These are phyloP conservation scores for Cryptosporidium felis DNA, from an alignment of 169 alveolate genomes.

Conservation along the genomic window DNA sequence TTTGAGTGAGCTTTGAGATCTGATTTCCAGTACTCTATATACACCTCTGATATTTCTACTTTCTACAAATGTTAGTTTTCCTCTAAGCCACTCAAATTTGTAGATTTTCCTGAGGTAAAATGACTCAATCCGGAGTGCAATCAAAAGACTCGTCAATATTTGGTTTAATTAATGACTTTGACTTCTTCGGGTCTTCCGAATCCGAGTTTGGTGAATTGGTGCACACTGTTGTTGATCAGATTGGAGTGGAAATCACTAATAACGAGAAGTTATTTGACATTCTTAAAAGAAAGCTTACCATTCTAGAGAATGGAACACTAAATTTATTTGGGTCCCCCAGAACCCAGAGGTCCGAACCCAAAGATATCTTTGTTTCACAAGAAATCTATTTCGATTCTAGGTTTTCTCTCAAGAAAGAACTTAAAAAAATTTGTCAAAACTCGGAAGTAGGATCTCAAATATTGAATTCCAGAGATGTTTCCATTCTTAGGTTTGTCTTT, in stretches of 20 bases:
- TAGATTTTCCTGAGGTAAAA: too few relatives aligned
- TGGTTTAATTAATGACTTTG: background rate
- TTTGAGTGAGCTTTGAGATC: too few relatives aligned
- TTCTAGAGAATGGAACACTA: conserved; percentile 54
- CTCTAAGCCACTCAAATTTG: too few relatives aligned
- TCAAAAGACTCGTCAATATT: background rate
- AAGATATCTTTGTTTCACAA: conserved; percentile 16
- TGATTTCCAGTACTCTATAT: too few relatives aligned
- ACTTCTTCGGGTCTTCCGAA: conserved; percentile 32
- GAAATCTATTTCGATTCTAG: conserved; percentile 16
- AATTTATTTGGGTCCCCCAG: background rate
- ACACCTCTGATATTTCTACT: too few relatives aligned
- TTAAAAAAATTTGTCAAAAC: conserved; percentile 23
- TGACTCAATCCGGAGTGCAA: background rate
- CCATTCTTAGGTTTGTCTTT: conserved; percentile 8
- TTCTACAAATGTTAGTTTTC: too few relatives aligned
- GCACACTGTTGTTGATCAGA: conserved; percentile 7
- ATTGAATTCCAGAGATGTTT: background rate
- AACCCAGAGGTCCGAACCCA: background rate
- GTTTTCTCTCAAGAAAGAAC: conserved; percentile 24
- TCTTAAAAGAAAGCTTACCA: conserved; percentile 11
- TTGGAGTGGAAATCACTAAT: background rate
- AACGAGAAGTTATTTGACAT: background rate
- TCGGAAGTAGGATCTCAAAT: conserved; percentile 9
- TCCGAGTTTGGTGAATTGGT: conserved; percentile 48